Percentiles rank a stretch among this genome's conserved stretches.
Evolutionary conservation across 768 basidiomycete species (phyloP).

Genomic region (Lactarius hatsudake): DNA sequence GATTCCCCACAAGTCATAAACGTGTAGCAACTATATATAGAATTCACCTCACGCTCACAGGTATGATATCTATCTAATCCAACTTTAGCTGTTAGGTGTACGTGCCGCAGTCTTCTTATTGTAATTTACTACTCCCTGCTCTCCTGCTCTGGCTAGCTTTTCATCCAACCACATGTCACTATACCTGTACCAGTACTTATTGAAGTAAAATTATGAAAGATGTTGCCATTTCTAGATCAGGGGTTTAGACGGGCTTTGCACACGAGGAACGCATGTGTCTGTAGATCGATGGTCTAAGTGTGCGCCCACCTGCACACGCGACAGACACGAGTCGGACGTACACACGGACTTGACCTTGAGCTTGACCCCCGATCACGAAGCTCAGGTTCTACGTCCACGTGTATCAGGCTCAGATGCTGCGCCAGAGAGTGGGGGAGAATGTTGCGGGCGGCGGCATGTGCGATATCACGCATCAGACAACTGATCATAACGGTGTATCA

Average conservation of each 20-base stretch:
- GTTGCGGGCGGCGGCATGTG: background rate
- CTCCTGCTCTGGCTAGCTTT: background rate
- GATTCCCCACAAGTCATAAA: background rate
- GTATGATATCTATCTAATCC: background rate
- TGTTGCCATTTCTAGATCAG: background rate
- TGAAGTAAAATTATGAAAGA: background rate
- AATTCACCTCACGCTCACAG: background rate
- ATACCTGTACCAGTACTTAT: slow-evolving; percentile 7
- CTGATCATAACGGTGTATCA: too few relatives aligned
- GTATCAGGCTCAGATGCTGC: background rate
- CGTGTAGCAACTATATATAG: slow-evolving; percentile 3
- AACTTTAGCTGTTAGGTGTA: background rate
- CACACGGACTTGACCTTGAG: background rate
- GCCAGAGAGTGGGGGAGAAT: background rate
- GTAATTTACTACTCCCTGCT: background rate
- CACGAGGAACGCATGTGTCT: background rate
- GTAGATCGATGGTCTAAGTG: background rate
- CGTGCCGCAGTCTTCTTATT: background rate
- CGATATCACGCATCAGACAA: background rate
- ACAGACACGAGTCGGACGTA: background rate
- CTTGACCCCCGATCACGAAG: background rate
- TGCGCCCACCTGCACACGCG: background rate
- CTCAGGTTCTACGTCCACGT: background rate
- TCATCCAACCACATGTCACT: background rate
- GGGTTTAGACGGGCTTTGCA: background rate